phyloP scores from a whole-genome alignment of 345 rosid genomes.

The Linum usitatissimum region DNA sequence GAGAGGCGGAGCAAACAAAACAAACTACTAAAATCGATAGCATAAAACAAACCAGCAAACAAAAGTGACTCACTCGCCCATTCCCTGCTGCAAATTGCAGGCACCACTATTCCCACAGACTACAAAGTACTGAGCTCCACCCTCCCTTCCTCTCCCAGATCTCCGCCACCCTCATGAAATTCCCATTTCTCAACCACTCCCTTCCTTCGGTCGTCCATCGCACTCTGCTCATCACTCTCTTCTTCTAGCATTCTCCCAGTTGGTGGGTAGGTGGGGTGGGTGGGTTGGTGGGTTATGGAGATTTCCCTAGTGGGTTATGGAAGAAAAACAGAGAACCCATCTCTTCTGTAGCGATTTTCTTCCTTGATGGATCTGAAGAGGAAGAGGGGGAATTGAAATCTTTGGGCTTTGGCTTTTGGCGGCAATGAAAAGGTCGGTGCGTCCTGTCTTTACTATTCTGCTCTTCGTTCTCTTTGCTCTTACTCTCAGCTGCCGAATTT shows the following conservation, averaged over 20 bases:
- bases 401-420: background rate
- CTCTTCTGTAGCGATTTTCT: background rate
- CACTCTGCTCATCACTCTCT: constrained; percentile 14
- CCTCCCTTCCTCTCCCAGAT: background rate
- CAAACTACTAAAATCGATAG: no score
- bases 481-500: constrained; percentile 41
- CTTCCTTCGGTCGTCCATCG: background rate
- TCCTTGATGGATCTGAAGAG: constrained; percentile 29
- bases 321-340: background rate
- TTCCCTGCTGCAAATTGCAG: no score
- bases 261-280: background rate
- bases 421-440: constrained; percentile 62
- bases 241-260: constrained; percentile 6
- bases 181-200: constrained; percentile 11
- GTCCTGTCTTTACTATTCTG: constrained; percentile 48
- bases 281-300: background rate
- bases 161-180: constrained; percentile 14
- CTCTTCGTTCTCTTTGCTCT: constrained; percentile 42
- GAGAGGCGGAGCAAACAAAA: no score
- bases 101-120: no score
- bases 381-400: constrained; percentile 6
- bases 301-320: background rate
- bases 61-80: no score
- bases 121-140: no score
- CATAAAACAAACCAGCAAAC: no score